A percentile compares a stretch with the other conserved stretches of the same genome.
Evolutionary conservation across 805 yeast genomes (phyloP).

Genomic region (Starmerella sirachaensis): DNA sequence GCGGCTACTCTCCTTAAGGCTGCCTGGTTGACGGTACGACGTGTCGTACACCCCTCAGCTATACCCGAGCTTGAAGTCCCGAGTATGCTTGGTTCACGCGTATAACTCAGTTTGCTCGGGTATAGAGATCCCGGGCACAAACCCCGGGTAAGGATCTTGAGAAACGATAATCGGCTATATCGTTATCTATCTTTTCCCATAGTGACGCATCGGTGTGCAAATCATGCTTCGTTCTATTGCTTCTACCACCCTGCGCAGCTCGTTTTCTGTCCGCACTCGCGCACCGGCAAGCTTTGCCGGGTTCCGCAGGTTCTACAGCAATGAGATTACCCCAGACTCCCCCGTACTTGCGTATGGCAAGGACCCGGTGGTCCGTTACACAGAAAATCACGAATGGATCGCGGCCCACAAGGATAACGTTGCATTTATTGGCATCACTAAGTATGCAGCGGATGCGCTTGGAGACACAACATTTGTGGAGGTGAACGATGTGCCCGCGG

Average conservation of each 20-base stretch:
- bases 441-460: constrained; percentile 88
- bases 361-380: constrained; percentile 37
- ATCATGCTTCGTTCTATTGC: constrained; percentile 1
- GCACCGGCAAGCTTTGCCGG: background rate
- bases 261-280: constrained; percentile 1
- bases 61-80: too few relatives aligned
- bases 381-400: constrained; percentile 91
- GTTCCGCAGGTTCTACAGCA: constrained; percentile 23
- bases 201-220: background rate
- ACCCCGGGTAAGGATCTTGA: background rate
- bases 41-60: too few relatives aligned
- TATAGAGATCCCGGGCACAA: background rate
- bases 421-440: constrained; percentile 79
- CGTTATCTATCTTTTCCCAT: background rate
- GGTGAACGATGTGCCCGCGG: constrained; percentile 61
- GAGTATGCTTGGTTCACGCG: too few relatives aligned
- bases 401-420: constrained; percentile 72
- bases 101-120: too few relatives aligned
- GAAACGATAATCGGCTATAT: background rate
- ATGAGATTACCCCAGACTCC: constrained; percentile 24
- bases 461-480: constrained; percentile 96
- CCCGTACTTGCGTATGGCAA: constrained; percentile 25
- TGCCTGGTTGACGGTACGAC: too few relatives aligned
- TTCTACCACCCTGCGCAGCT: constrained; percentile 1
- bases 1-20: too few relatives aligned